Evolutionary conservation across 2,329 filamentous ascomycete species (phyloP).

Genomic region (Chlorencoelia australis): DNA sequence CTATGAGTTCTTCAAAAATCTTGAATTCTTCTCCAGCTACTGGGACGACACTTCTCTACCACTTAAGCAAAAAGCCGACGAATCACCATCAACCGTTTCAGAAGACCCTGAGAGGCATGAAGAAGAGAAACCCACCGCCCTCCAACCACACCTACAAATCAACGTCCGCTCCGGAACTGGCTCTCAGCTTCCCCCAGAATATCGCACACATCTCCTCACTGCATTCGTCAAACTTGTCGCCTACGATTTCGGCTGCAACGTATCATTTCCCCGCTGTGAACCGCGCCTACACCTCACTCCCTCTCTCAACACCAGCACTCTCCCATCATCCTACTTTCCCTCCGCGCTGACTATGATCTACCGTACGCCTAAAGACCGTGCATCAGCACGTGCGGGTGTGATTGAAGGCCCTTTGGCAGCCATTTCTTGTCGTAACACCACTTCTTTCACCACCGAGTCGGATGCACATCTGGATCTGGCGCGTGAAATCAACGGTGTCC

Average conservation of each 20-base stretch:
- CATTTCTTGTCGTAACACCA: slow-evolving; percentile 46
- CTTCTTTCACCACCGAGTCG: slow-evolving; percentile 39
- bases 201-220: slow-evolving; percentile 44
- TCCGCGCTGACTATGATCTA: slow-evolving; percentile 49
- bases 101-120: slow-evolving; percentile 5
- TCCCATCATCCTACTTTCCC: slow-evolving; percentile 42
- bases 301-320: slow-evolving; percentile 22
- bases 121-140: slow-evolving; percentile 8
- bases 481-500: slow-evolving; percentile 48
- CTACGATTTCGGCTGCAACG: slow-evolving; percentile 57
- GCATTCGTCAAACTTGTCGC: slow-evolving; percentile 54
- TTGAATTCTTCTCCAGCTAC: slow-evolving; percentile 47
- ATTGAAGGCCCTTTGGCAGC: slow-evolving; percentile 53
- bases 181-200: slow-evolving; percentile 46
- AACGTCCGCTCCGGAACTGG: slow-evolving; percentile 38
- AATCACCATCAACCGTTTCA: slow-evolving; percentile 11
- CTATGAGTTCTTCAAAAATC: slow-evolving; percentile 55
- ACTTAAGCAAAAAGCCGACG: slow-evolving; percentile 5
- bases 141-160: slow-evolving; percentile 14
- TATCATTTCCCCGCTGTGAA: slow-evolving; percentile 45
- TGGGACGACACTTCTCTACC: slow-evolving; percentile 50
- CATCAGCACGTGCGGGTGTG: slow-evolving; percentile 47
- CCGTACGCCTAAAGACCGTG: slow-evolving; percentile 48
- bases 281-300: slow-evolving; percentile 44
- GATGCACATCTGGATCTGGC: slow-evolving; percentile 55